Base-by-base conservation (phyloP, 768 basidiomycete genomes). In the Phaeotremella fagi region DNA sequence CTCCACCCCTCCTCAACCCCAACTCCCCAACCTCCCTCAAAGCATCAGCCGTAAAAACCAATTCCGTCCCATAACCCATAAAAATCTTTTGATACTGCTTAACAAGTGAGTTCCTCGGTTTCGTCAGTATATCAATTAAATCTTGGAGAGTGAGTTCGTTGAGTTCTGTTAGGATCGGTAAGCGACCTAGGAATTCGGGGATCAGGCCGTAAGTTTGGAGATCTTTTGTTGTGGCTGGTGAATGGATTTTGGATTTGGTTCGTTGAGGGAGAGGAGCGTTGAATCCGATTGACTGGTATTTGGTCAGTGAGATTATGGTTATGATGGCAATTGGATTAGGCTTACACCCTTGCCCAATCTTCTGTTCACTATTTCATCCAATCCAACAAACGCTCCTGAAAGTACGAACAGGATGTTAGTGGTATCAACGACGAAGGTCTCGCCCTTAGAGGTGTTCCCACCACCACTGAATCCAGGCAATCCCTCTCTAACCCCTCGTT, bases 331-430 rank as follows among this genome's bases (percentile, higher is more conserved):
- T 11, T 24, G 25, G 23, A 31, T 11, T 18, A 44, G 23, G 79
- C 86, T 61, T 71, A 91, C 90, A 4, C 90, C 90, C 76, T 89
- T 90, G 11, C 85, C 83, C 11, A 90, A 79, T 33, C 91, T 80
- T 48, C 84, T 79, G 69, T 84, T 85, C 58, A 98, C 83, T 23
- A 97, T 76, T 46, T 79, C 82, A 37, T 95, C 91, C 45, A 97
- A 75, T 0, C 92, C 92, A 9, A 95, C 90, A 68, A 95, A 95
- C 1, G 94, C 94, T 1, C 94, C 94, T 45, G 90, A 91, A 11
- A 94, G 72, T 55, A 98, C 87, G 75, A 98, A 98, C n/a, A 98
- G 77, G 23, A 97, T 82, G 63, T 97, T 91, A 6, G 86, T 83
- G 0, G 73, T 74, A 45, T 74, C 70, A 6, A 74, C 64, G 0